Percentiles rank a stretch among this genome's conserved stretches.
Conservation (phyloP, 1,284 basidiomycete species). For the Pascua guehoae region DNA sequence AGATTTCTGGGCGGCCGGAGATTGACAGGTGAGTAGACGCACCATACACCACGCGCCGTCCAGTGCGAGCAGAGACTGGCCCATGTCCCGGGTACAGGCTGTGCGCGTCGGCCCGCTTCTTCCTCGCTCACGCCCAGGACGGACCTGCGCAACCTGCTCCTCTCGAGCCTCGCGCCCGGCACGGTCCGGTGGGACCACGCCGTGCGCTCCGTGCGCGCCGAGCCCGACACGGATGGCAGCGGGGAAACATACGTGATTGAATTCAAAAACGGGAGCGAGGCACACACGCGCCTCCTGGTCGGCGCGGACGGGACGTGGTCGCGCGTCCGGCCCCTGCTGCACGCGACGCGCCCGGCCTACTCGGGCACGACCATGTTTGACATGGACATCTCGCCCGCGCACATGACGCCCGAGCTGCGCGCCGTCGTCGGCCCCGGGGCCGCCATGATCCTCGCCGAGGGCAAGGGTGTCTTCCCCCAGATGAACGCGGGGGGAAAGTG, state of each 20-base stretch:
- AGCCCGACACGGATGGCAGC: conserved; percentile 10
- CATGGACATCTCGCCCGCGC: conserved; percentile 24
- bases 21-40: conserved; percentile 29
- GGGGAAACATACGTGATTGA: conserved; percentile 23
- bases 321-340: conserved; percentile 48
- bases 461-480: conserved; percentile 42
- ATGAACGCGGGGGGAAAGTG: conserved; percentile 41
- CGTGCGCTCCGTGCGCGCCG: conserved; percentile 14
- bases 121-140: conserved; percentile 15
- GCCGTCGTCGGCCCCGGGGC: conserved; percentile 40
- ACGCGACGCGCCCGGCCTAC: conserved; percentile 41
- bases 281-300: conserved; percentile 31
- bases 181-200: conserved; percentile 37
- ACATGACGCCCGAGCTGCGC: conserved; percentile 29
- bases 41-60: background rate
- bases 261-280: background rate
- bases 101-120: background rate
- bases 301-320: conserved; percentile 56
- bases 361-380: conserved; percentile 47
- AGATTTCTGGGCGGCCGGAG: conserved; percentile 22
- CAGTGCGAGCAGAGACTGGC: background rate
- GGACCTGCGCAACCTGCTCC: conserved; percentile 34
- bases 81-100: background rate
- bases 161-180: conserved; percentile 25
- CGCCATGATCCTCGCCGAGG: conserved; percentile 33